phyloP scores from a whole-genome alignment of 495 filamentous ascomycete genomes.

The Xylaria palmicola region DNA sequence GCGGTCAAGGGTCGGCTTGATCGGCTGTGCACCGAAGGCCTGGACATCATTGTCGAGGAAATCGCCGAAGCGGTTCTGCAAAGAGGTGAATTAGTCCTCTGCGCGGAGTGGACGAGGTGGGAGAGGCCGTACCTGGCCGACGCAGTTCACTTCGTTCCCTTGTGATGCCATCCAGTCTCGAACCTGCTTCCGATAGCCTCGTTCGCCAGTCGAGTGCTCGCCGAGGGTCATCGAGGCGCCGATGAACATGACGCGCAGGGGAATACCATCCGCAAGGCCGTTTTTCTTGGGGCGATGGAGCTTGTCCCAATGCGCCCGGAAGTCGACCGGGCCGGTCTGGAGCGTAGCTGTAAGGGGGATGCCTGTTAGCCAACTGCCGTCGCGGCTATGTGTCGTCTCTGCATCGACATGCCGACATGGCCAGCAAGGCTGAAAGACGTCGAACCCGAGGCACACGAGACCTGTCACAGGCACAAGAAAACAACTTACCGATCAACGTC shows the following conservation, averaged over 20 bases:
- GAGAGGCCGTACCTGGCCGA: constrained; percentile 28
- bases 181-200: constrained; percentile 54
- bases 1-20: constrained; percentile 28
- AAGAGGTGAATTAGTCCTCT: constrained; percentile 16
- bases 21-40: constrained; percentile 28
- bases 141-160: constrained; percentile 34
- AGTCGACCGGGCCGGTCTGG: constrained; percentile 17
- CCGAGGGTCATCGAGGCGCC: constrained; percentile 61
- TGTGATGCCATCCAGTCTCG: constrained; percentile 36
- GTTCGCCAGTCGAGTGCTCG: constrained; percentile 47
- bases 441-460: no score
- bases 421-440: background rate
- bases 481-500: constrained; percentile 11
- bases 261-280: constrained; percentile 29
- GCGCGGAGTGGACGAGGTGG: constrained; percentile 4
- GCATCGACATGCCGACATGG: background rate
- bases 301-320: constrained; percentile 16
- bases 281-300: constrained; percentile 9
- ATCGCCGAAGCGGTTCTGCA: constrained; percentile 30
- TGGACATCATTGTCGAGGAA: constrained; percentile 34
- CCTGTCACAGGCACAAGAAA: no score
- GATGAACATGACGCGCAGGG: constrained; percentile 53
- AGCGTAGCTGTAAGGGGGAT: constrained; percentile 3
- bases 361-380: background rate
- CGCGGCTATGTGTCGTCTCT: background rate